These are phyloP conservation scores for Tricholoma saponaceum DNA, from an alignment of 768 basidiomycete species.

Conservation along the genomic window DNA sequence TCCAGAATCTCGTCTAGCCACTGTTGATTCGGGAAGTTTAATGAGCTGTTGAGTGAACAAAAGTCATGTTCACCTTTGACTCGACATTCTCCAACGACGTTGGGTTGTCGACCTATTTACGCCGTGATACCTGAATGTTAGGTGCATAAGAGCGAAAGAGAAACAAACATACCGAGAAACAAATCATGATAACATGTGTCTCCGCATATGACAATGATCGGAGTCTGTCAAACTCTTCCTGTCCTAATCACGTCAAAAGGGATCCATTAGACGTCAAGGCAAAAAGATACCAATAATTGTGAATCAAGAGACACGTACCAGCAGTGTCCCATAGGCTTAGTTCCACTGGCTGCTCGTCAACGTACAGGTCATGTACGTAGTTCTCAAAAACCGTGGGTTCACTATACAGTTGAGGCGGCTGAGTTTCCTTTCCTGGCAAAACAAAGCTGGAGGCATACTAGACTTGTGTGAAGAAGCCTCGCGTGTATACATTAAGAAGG, in stretches of 20 bases:
- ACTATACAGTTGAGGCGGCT: conserved; percentile 30
- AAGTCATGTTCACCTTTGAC: conserved; percentile 57
- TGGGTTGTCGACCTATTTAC: conserved; percentile 80
- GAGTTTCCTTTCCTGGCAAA: neutral
- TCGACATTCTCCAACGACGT: conserved; percentile 96
- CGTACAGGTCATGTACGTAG: conserved; percentile 84
- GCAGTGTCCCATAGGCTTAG: conserved; percentile 98
- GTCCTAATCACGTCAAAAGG: conserved; percentile 47
- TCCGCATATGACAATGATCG: conserved; percentile 95
- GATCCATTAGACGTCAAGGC: conserved; percentile 23
- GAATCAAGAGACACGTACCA: conserved; percentile 44
- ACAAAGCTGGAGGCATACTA: conserved; percentile 52
- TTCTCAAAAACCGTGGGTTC: conserved; percentile 98
- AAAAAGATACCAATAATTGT: conserved; percentile 22
- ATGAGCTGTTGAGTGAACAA: neutral
- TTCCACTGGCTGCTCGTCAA: conserved; percentile 87
- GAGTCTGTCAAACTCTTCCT: conserved; percentile 93
- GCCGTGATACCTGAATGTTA: neutral
- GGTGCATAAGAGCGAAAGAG: conserved; percentile 7
- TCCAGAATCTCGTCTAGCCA: conserved; percentile 93
- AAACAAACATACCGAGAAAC: conserved; percentile 71
- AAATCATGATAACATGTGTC: conserved; percentile 94
- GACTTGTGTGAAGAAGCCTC: conserved; percentile 92
- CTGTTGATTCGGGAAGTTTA: conserved; percentile 33
- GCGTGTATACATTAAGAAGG: conserved; percentile 81